A percentile compares a stretch with the other conserved stretches of the same genome.
Conservation (phyloP, 2,329 filamentous ascomycete genomes). For the Penicillium sp. region DNA sequence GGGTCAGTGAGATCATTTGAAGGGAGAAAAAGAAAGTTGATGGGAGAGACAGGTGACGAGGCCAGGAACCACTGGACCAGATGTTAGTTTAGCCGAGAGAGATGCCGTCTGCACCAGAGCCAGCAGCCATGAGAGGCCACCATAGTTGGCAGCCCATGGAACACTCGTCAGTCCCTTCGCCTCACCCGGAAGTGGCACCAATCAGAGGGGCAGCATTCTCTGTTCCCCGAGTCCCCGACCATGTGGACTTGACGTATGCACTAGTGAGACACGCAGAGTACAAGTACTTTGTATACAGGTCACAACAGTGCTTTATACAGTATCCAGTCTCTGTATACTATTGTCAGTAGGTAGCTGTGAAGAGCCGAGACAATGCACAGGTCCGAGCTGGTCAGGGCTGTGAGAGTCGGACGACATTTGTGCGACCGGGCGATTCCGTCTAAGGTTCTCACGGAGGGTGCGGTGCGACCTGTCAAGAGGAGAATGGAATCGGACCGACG, state of each 20-base stretch:
- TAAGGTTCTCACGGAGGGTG: slow-evolving; percentile 2
- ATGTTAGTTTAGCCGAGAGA: not conserved
- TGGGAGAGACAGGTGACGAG: not conserved
- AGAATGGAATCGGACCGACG: slow-evolving; percentile 1
- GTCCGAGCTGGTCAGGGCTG: not conserved
- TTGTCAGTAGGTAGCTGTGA: too few species aligned
- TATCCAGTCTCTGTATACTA: too few species aligned
- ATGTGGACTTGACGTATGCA: slow-evolving; percentile 3
- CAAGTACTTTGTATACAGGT: not conserved
- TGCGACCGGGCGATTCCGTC: not conserved
- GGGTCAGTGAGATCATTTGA: not conserved
- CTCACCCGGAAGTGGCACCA: too few species aligned
- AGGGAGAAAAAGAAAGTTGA: not conserved
- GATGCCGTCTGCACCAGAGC: not conserved
- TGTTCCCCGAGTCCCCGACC: slow-evolving; percentile 1
- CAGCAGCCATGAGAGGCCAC: not conserved
- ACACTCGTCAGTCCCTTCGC: not conserved
- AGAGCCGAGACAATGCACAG: not conserved
- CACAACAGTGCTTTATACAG: too few species aligned
- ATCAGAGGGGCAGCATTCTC: too few species aligned
- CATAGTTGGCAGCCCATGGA: not conserved
- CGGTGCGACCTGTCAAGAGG: not conserved
- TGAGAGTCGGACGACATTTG: not conserved
- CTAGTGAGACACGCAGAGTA: not conserved
- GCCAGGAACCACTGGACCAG: not conserved